phyloP scores from a whole-genome alignment of 345 rosid genomes.

The Eucalyptus polyanthemos region DNA sequence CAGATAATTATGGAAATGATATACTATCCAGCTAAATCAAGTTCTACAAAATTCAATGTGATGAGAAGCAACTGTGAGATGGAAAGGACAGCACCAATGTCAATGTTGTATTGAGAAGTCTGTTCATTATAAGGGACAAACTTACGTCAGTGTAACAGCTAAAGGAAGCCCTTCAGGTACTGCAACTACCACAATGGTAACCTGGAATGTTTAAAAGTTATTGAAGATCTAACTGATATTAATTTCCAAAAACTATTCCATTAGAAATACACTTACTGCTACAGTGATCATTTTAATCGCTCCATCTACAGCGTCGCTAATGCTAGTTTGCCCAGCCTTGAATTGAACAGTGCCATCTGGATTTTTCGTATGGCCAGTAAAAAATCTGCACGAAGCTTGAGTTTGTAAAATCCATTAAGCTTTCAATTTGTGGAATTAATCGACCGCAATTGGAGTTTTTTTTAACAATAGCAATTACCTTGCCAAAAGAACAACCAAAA shows the following conservation, averaged over 20 bases:
- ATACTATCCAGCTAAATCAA: background rate
- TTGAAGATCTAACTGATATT: background rate
- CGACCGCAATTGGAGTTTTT: fast-evolving
- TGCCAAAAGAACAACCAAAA: slow-evolving; percentile 68
- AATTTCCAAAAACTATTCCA: background rate
- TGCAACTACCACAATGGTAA: slow-evolving; percentile 94
- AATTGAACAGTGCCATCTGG: slow-evolving; percentile 34
- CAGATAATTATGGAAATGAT: background rate
- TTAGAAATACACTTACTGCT: slow-evolving; percentile 45
- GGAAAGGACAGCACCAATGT: background rate
- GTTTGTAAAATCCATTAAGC: background rate
- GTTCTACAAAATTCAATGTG: background rate
- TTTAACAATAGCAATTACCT: slow-evolving; percentile 24
- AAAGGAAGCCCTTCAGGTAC: slow-evolving; percentile 99
- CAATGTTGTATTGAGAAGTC: background rate
- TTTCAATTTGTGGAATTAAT: background rate
- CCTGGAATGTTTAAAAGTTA: slow-evolving; percentile 31
- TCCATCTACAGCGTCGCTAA: slow-evolving; percentile 51
- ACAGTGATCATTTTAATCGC: slow-evolving; percentile 71
- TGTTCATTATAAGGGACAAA: background rate
- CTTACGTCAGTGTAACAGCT: slow-evolving; percentile 97
- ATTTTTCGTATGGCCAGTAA: slow-evolving; percentile 62
- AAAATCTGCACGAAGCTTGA: slow-evolving; percentile 31
- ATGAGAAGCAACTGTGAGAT: background rate
- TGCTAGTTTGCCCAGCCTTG: slow-evolving; percentile 42